Conservation (phyloP, 2,329 filamentous ascomycete genomes). For the Huntiella bhutanensis region DNA sequence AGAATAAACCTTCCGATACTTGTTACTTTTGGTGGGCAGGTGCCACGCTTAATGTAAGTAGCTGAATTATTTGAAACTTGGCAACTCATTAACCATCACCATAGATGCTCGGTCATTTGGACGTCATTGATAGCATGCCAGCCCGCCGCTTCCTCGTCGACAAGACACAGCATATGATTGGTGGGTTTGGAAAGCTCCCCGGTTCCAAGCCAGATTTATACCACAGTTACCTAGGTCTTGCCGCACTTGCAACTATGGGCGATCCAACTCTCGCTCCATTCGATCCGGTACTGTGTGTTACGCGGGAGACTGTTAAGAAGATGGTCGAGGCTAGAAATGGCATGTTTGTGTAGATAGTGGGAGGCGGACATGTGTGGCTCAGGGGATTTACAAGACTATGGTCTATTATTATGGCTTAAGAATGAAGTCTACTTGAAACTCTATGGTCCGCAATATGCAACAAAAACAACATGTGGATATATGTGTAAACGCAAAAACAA, state of each 20-base stretch:
- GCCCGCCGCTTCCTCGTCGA: conserved; percentile 58
- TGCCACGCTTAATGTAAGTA: conserved; percentile 35
- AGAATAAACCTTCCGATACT: conserved; percentile 83
- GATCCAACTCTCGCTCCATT: conserved; percentile 51
- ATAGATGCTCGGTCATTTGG: conserved; percentile 37
- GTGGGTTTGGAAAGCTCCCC: conserved; percentile 59
- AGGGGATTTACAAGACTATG: too few relatives aligned
- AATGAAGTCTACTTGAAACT: not conserved
- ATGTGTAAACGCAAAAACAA: too few relatives aligned
- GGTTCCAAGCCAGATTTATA: conserved; percentile 59
- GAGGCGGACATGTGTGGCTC: too few relatives aligned
- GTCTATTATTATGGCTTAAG: too few relatives aligned
- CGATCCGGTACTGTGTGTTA: conserved; percentile 61
- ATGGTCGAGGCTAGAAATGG: conserved; percentile 27
- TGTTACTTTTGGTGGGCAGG: conserved; percentile 92
- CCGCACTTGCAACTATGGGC: conserved; percentile 54
- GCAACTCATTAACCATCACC: not conserved
- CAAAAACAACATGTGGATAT: too few relatives aligned
- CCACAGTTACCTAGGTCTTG: conserved; percentile 75
- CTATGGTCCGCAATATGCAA: not conserved
- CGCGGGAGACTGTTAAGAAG: conserved; percentile 33
- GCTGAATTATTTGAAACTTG: conserved; percentile 17
- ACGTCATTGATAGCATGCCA: conserved; percentile 37
- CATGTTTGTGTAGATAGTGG: not conserved
- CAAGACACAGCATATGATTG: conserved; percentile 71